phyloP scores from a whole-genome alignment of 2,329 filamentous ascomycete species.

The Colletotrichum eleusines region DNA sequence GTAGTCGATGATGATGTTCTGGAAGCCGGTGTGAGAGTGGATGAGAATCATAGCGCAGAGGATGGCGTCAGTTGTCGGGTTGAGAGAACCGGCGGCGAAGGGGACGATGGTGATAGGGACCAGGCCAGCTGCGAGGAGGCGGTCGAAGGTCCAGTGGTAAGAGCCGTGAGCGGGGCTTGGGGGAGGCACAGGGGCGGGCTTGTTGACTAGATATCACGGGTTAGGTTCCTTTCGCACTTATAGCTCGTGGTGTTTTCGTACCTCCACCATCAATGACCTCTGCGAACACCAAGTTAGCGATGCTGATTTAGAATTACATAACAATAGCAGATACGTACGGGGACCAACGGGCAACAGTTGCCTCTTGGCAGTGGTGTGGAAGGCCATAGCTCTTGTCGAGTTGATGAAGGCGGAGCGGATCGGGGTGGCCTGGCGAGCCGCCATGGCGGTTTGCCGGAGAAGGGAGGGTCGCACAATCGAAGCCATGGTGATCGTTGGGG shows the following conservation, averaged over 20 bases:
- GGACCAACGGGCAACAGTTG: constrained; percentile 85
- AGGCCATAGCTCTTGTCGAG: constrained; percentile 75
- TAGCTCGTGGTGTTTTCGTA: constrained; percentile 57
- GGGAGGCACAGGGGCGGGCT: constrained; percentile 80
- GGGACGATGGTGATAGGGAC: constrained; percentile 90
- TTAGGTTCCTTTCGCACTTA: constrained; percentile 24
- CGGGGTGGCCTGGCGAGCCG: constrained; percentile 52
- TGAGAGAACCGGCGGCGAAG: constrained; percentile 91
- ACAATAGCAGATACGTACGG: constrained; percentile 68
- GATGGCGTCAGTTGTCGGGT: constrained; percentile 88
- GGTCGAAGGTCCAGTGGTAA: constrained; percentile 99
- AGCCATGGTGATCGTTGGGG: constrained; percentile 60
- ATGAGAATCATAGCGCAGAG: constrained; percentile 86
- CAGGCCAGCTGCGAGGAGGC: constrained; percentile 81
- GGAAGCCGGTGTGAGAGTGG: constrained; percentile 96
- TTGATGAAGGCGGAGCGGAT: constrained; percentile 46
- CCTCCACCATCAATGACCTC: constrained; percentile 81
- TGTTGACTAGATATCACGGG: constrained; percentile 75
- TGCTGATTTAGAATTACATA: neutral
- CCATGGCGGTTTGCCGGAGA: constrained; percentile 65
- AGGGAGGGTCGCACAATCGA: constrained; percentile 67
- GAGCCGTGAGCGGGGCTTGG: constrained; percentile 85
- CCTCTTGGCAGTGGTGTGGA: constrained; percentile 85
- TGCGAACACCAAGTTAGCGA: constrained; percentile 62
- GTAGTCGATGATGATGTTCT: constrained; percentile 93